Base-by-base conservation (phyloP, 140 eudicot species). In the Senecio squalidus region DNA sequence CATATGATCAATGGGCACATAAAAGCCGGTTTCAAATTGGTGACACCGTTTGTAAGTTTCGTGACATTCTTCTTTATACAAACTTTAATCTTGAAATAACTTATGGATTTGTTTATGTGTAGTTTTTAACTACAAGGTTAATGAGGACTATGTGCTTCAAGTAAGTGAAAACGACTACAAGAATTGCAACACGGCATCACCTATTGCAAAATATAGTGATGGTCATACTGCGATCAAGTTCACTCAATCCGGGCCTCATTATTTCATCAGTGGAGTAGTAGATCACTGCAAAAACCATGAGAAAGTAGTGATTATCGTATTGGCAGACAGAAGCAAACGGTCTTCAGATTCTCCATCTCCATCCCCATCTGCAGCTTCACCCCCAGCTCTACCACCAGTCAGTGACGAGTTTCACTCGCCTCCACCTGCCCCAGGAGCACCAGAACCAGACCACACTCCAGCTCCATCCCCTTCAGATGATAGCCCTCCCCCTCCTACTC, bases 1-100 rank as follows among this genome's bases (percentile, higher is more conserved):
- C 71, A 24, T 80, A 55, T 58, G 77, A 59, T 76, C 81, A 69
- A 17, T 83, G 92, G 92, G 84, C 92, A 20, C 66, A 76, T 10
- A 54, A 62, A 20, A 65, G 49, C 65, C 66, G 92, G 13, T 79
- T 83, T 57, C 81, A 76, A 69, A 64, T 54, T 26, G 84, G 84
- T 9, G 92, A 83, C 55, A 61, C 82, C 30, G n/a, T 83, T 18
- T 22, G 91, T 83, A 68, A 72, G 81, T 74, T 27, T 18, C 52
- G 2, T 62, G 17, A 16, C 5, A 6, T 17, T 0, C 3, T 16
- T 2, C 22, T 0, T 3, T 36, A 36, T 14, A 6, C 22, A 26
- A 39, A 21, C 4, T 34, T 31, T 31, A 8, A 9, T 16, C 16
- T 25, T 56, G 29, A 56, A n/a, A 2, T 49, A 25, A 38, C 11